Evolutionary conservation across 164 flowering plant genomes (phyloP).

Genomic region (Akebia trifoliata): DNA sequence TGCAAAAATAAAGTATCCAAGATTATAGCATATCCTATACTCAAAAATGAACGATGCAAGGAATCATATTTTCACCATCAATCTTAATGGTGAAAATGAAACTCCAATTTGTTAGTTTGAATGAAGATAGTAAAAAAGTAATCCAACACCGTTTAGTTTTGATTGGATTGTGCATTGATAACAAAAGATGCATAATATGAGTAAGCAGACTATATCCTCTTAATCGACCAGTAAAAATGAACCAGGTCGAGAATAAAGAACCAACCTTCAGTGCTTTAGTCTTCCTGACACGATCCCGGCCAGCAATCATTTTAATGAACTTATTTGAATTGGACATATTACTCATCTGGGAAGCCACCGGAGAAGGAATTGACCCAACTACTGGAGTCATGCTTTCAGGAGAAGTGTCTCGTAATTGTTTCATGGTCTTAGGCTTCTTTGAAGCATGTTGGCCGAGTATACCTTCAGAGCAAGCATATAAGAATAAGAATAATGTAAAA

Average conservation of each 20-base stretch:
- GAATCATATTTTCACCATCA: not conserved
- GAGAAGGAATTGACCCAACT: slow-evolving; percentile 74
- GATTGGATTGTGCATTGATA: not conserved
- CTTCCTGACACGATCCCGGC: slow-evolving; percentile 75
- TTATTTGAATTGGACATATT: slow-evolving; percentile 83
- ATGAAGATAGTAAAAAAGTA: not conserved
- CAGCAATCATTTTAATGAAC: slow-evolving; percentile 59
- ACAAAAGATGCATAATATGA: not conserved
- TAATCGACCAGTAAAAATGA: not conserved
- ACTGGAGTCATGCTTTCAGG: slow-evolving; percentile 48
- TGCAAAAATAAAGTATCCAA: slow-evolving; percentile 29
- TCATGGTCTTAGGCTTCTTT: slow-evolving; percentile 72
- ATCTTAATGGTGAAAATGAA: not conserved
- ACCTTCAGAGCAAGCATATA: slow-evolving; percentile 35
- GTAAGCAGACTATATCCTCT: not conserved
- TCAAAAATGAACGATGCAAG: not conserved
- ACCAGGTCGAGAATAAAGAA: not conserved
- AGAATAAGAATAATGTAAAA: slow-evolving; percentile 4
- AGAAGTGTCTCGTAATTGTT: slow-evolving; percentile 55
- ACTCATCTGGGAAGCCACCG: slow-evolving; percentile 92
- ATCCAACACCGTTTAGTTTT: not conserved
- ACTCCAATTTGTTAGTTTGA: too few species aligned
- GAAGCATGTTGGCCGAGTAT: slow-evolving; percentile 49
- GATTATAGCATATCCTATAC: not conserved
- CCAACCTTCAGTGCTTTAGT: slow-evolving; percentile 68